Evolutionary conservation across 2,329 filamentous ascomycete genomes (phyloP), one percentile per base, ranked within the genome.

Genomic region (Botrytis porri): DNA sequence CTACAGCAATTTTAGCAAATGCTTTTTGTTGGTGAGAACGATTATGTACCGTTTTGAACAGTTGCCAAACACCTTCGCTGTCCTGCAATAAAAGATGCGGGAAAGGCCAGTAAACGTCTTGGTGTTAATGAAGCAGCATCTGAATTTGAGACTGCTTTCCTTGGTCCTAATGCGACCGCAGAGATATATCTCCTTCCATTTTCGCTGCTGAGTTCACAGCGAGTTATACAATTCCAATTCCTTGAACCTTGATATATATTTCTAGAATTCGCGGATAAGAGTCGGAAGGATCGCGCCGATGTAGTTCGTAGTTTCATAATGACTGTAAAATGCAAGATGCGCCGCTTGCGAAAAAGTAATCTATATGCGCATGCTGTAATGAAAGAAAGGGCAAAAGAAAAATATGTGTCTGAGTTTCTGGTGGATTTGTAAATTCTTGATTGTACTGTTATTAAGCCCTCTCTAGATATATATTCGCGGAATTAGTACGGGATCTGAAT

Each of bases 41-140:
- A 39, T 2, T 20, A 67, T 73, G 35, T 76, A 79, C 79, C 76
- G 75, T 80, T 78, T 65, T 77, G 74, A 35, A 80, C 78, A 41
- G 77, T 80, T 37, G 78, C 77, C 57, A 79, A 74, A 59, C 72
- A 43, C 73, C 79, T 75, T 72, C 78, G 78, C 71, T 79, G 80
- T 32, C 78, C 79, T 25, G 78, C 79, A 67, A 79, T 65, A 67
- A 78, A 77, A 32, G 65, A 57, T n/a, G 79, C 77, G 35, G 78
- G 78, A n/a, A 77, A 60, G n/a, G 72, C 72, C 54, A 74, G 66
- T 41, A n/a, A 63, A n/a, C 66, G 71, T 72, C 63, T 48, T 32
- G 29, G 32, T 39, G 29, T 41, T 29, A 41, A 25, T 25, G 51
- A 43, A 32, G 25, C 6, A 41, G 16, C 1, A 43, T 32, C 43